A percentile compares a stretch with the other conserved stretches of the same genome.
Evolutionary conservation across 805 yeast genomes (phyloP).

Genomic region (Naumovozyma castellii): DNA sequence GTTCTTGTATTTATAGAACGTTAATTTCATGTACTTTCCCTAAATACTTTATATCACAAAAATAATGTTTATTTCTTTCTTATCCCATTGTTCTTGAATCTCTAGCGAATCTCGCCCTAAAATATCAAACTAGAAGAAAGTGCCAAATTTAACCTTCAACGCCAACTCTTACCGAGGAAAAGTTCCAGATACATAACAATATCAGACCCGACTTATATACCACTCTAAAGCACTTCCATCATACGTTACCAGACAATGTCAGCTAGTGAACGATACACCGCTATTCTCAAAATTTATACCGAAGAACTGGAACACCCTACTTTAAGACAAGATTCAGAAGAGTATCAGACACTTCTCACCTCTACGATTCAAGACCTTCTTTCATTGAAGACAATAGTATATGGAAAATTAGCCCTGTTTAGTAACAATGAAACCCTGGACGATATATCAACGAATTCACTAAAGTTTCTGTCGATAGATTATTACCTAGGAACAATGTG

Average conservation of each 20-base stretch:
- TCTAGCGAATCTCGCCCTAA: no score
- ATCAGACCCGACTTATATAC: no score
- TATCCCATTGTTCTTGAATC: no score
- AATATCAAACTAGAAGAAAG: no score
- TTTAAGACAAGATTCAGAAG: slow-evolving; percentile 35
- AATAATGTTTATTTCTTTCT: no score
- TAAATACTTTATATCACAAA: neutral
- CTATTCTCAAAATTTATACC: slow-evolving; percentile 12
- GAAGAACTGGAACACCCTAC: slow-evolving; percentile 16
- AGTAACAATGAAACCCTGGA: slow-evolving; percentile 62
- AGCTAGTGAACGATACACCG: slow-evolving; percentile 13
- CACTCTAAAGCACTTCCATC: no score
- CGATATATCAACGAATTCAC: slow-evolving; percentile 55
- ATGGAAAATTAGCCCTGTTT: slow-evolving; percentile 45
- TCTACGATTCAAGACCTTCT: slow-evolving; percentile 34
- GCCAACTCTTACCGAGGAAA: no score
- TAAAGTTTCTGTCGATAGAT: slow-evolving; percentile 51
- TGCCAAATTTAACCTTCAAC: no score
- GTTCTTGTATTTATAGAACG: no score
- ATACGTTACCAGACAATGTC: slow-evolving; percentile 11
- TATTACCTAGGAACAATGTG: slow-evolving; percentile 43
- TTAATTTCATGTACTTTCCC: neutral
- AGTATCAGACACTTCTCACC: slow-evolving; percentile 34
- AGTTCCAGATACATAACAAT: no score
- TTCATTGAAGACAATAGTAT: slow-evolving; percentile 36